Percentiles rank a stretch among this genome's conserved stretches.
Evolutionary conservation across 2,329 filamentous ascomycete species (phyloP).

Genomic region (Fonsecaea pedrosoi): DNA sequence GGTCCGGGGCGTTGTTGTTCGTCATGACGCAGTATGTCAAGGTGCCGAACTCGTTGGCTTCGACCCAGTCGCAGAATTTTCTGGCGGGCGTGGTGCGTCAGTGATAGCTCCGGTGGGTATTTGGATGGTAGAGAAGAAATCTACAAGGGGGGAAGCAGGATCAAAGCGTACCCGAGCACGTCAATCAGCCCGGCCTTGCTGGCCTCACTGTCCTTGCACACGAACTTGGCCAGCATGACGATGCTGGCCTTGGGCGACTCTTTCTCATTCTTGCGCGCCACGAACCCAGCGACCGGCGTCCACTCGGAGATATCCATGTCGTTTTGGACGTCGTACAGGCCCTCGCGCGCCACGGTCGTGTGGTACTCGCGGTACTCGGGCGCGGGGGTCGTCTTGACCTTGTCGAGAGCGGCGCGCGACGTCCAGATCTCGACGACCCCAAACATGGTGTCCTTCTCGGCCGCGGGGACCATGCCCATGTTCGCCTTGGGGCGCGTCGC

Average conservation of each 20-base stretch:
- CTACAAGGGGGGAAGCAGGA: neutral
- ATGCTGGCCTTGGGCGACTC: constrained; percentile 30
- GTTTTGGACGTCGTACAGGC: constrained; percentile 17
- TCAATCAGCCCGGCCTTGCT: constrained; percentile 32
- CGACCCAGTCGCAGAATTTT: constrained; percentile 35
- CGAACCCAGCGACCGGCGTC: constrained; percentile 36
- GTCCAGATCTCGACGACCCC: constrained; percentile 33
- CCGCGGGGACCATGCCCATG: constrained; percentile 79
- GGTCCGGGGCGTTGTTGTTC: constrained; percentile 28
- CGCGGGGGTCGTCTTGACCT: constrained; percentile 4
- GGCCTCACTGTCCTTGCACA: constrained; percentile 32
- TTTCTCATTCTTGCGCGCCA: constrained; percentile 31
- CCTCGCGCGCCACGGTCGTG: constrained; percentile 25
- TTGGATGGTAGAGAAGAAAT: neutral
- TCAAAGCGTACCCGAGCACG: constrained; percentile 32
- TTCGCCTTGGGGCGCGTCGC: constrained; percentile 96
- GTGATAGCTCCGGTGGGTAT: neutral
- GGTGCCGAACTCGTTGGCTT: constrained; percentile 33
- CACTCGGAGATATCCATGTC: constrained; percentile 33
- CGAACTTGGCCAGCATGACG: constrained; percentile 38
- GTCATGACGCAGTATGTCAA: constrained; percentile 36
- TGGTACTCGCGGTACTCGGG: constrained; percentile 24
- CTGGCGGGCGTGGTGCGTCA: constrained; percentile 19
- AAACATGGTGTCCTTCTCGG: constrained; percentile 23
- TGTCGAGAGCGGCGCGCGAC: constrained; percentile 17